Conservation (phyloP, 768 basidiomycete species). For the Russula olivacea region DNA sequence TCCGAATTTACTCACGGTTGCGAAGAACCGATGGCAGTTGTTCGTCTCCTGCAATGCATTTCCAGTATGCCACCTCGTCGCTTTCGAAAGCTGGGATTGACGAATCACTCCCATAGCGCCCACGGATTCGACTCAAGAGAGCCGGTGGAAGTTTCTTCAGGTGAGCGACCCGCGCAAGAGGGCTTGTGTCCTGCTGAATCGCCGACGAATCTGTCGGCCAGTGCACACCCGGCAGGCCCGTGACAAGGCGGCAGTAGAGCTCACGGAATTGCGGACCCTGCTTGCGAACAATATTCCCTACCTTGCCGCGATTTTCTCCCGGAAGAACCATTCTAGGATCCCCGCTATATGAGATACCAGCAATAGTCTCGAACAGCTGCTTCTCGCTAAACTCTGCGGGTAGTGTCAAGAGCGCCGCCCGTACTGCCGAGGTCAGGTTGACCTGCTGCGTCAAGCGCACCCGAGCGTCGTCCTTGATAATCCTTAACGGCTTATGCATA, state of each 20-base stretch:
- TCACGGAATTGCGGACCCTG: slow-evolving; percentile 82
- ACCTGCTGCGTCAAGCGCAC: slow-evolving; percentile 89
- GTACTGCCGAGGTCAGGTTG: slow-evolving; percentile 86
- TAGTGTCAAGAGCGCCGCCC: slow-evolving; percentile 83
- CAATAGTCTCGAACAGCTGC: slow-evolving; percentile 78
- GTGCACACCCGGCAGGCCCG: slow-evolving; percentile 73
- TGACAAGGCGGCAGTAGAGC: slow-evolving; percentile 75
- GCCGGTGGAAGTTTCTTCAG: slow-evolving; percentile 72
- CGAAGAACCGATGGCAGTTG: slow-evolving; percentile 47
- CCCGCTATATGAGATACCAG: slow-evolving; percentile 79
- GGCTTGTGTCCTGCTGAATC: slow-evolving; percentile 70
- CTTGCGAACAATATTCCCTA: slow-evolving; percentile 84
- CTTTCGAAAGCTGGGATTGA: slow-evolving; percentile 42
- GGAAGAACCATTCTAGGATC: slow-evolving; percentile 94
- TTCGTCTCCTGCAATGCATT: slow-evolving; percentile 60
- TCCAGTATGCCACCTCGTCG: slow-evolving; percentile 75
- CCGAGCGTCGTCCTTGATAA: slow-evolving; percentile 88
- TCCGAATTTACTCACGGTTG: slow-evolving; percentile 37
- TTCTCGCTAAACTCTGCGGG: slow-evolving; percentile 77
- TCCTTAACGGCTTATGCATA: slow-evolving; percentile 95
- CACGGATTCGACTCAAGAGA: slow-evolving; percentile 52
- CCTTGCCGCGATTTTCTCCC: slow-evolving; percentile 90
- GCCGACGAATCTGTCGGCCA: slow-evolving; percentile 49
- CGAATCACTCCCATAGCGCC: slow-evolving; percentile 39
- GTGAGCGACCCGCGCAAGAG: slow-evolving; percentile 65